A percentile compares a stretch with the other conserved stretches of the same genome.
These are phyloP conservation scores for Epichloe glyceriae DNA, from an alignment of 2,329 filamentous ascomycete species.

Conservation along the genomic window DNA sequence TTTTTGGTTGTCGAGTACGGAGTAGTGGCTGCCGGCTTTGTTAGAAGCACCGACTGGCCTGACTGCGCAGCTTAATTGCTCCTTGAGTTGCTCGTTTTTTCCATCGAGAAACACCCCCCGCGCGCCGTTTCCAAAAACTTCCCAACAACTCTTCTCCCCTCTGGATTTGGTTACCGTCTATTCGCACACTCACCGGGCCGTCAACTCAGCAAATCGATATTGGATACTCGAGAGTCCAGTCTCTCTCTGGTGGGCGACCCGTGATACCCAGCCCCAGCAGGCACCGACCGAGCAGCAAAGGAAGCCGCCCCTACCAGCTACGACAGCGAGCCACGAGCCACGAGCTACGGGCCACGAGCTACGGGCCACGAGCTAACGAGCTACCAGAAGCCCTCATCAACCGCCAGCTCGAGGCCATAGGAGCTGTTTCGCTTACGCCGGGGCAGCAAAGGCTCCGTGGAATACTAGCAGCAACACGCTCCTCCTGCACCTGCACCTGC, in stretches of 20 bases:
- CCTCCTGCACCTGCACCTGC: not conserved
- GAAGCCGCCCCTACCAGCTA: not conserved
- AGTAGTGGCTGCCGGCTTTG: slow-evolving; percentile 1
- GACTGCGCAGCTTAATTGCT: not conserved
- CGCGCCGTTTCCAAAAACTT: too few species aligned
- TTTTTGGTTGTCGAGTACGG: not conserved
- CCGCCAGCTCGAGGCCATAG: not conserved
- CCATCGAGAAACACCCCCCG: not conserved
- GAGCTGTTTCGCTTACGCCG: not conserved
- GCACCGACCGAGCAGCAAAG: not conserved
- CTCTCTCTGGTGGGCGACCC: not conserved
- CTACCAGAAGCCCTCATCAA: not conserved
- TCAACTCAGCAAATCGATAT: not conserved
- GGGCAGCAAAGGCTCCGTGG: not conserved
- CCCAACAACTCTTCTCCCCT: not conserved
- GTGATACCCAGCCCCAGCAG: not conserved
- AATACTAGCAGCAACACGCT: not conserved
- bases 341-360: too few species aligned
- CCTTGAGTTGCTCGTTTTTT: not conserved
- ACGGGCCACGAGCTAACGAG: too few species aligned
- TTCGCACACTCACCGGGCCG: not conserved
- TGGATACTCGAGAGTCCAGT: not conserved
- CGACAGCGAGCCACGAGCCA: too few species aligned
- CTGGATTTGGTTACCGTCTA: not conserved
- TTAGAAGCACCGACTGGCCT: slow-evolving; percentile 4